These are phyloP conservation scores for Russula vinacea DNA, from an alignment of 768 basidiomycete species.

Conservation along the genomic window DNA sequence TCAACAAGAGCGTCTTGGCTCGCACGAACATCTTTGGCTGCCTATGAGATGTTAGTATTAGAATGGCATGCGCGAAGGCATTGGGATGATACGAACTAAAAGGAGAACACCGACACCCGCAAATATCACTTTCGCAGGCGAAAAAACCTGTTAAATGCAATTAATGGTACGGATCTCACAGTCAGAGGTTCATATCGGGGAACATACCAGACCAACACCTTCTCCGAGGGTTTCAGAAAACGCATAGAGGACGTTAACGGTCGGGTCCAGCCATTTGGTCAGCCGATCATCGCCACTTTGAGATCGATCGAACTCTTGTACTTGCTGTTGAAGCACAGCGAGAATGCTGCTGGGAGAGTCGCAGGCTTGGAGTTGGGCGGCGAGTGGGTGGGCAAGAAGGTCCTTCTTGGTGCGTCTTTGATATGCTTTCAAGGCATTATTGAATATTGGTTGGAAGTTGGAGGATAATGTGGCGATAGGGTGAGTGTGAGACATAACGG, in stretches of 20 bases:
- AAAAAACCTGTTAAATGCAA: neutral
- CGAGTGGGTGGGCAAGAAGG: neutral
- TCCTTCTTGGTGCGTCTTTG: neutral
- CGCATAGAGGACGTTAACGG: neutral
- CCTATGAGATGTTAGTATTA: neutral
- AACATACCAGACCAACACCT: neutral
- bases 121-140: neutral
- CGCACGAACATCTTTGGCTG: neutral
- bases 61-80: neutral
- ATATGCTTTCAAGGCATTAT: neutral
- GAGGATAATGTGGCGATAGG: neutral
- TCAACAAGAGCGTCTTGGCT: neutral
- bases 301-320: neutral
- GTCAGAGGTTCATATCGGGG: neutral
- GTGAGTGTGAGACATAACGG: neutral
- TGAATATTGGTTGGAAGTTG: slow-evolving; percentile 1
- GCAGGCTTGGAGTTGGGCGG: neutral
- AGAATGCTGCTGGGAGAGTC: neutral
- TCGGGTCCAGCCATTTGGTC: neutral
- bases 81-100: neutral
- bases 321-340: neutral
- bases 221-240: neutral
- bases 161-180: too few species aligned
- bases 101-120: neutral
- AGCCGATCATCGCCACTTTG: neutral